phyloP scores from a whole-genome alignment of 2,329 filamentous ascomycete genomes.

The Diaporthe velutina region DNA sequence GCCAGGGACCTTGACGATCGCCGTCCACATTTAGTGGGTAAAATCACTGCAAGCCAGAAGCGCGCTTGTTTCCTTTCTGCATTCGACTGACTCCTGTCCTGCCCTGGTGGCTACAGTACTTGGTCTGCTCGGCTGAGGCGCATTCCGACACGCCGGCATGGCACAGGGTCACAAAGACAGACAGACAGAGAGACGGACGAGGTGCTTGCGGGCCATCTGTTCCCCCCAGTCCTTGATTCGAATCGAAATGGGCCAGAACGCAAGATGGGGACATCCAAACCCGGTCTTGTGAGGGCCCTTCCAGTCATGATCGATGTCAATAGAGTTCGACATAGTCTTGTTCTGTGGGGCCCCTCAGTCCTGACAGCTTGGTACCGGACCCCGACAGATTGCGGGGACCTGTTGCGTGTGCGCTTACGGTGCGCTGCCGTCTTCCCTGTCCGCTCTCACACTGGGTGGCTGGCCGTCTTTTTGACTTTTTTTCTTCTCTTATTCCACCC shows the following conservation, averaged over 20 bases:
- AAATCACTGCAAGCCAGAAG: neutral
- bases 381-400: slow-evolving; percentile 25
- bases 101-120: neutral
- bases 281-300: neutral
- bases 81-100: slow-evolving; percentile 1
- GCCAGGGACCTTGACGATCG: slow-evolving; percentile 25
- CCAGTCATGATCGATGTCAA: slow-evolving; percentile 5
- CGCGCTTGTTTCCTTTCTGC: neutral
- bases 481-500: neutral
- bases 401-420: slow-evolving; percentile 4
- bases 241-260: neutral
- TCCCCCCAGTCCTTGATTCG: too few species aligned
- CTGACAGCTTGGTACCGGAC: slow-evolving; percentile 15
- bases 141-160: neutral
- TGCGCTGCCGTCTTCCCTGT: neutral
- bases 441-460: slow-evolving; percentile 12
- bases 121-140: slow-evolving; percentile 20
- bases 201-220: neutral
- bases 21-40: slow-evolving; percentile 27
- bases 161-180: neutral
- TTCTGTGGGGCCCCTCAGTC: slow-evolving; percentile 23
- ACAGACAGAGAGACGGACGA: neutral
- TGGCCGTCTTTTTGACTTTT: slow-evolving; percentile 17
- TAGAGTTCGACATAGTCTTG: slow-evolving; percentile 21
- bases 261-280: neutral